Evolutionary conservation across 768 basidiomycete genomes (phyloP).

Genomic region (Serpula lacrymans): DNA sequence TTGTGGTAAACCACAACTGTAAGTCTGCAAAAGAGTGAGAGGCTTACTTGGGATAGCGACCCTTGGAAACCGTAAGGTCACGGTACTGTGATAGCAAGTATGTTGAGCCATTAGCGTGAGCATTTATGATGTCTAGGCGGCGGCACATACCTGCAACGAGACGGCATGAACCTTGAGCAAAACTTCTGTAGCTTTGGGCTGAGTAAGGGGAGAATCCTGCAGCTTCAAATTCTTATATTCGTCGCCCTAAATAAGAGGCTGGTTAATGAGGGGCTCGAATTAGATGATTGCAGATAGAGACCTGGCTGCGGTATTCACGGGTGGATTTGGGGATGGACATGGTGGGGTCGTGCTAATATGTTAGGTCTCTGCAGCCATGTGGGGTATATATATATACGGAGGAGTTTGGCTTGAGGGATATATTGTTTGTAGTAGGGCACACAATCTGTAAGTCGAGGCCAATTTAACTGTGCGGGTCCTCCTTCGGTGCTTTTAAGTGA

Average conservation of each 20-base stretch:
- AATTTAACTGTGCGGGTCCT: no score
- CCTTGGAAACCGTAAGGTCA: slow-evolving; percentile 42
- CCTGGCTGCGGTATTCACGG: slow-evolving; percentile 16
- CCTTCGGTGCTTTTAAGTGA: no score
- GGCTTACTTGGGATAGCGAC: slow-evolving; percentile 35
- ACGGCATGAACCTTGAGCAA: slow-evolving; percentile 55
- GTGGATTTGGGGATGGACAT: slow-evolving; percentile 13
- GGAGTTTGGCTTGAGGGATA: no score
- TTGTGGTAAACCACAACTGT: slow-evolving; percentile 7
- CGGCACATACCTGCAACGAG: slow-evolving; percentile 44
- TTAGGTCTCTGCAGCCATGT: no score
- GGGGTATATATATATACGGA: no score
- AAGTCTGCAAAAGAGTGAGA: not conserved
- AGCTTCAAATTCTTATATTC: slow-evolving; percentile 27
- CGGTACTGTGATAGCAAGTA: slow-evolving; percentile 40
- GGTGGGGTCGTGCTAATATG: no score
- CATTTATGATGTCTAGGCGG: not conserved
- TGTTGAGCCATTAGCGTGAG: not conserved
- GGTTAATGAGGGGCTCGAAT: not conserved
- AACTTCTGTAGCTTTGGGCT: slow-evolving; percentile 45
- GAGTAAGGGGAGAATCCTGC: slow-evolving; percentile 18
- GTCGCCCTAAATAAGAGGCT: no score
- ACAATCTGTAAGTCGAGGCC: no score
- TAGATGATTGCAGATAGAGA: slow-evolving; percentile 1
- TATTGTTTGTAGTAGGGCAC: no score